A percentile compares a stretch with the other conserved stretches of the same genome.
Evolutionary conservation across 495 filamentous ascomycete species (phyloP).

Genomic region (Neurospora africana): DNA sequence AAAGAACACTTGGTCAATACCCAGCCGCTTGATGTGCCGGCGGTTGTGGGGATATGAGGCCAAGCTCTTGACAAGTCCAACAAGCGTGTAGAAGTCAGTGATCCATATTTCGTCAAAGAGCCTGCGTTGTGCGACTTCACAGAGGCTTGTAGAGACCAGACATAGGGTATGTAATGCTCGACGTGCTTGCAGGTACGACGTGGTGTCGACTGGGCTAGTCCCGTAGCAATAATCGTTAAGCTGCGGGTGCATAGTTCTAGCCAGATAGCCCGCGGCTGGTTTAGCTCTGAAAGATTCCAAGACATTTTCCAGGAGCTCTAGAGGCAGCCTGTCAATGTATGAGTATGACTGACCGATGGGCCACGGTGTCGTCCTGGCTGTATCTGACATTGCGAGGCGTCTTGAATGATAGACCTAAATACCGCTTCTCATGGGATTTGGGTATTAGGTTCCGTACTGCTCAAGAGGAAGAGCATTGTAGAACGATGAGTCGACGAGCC

Average conservation of each 20-base stretch:
- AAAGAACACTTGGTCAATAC: not conserved
- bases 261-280: not conserved
- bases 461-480: no score
- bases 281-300: not conserved
- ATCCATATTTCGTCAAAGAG: not conserved
- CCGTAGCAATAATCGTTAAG: not conserved
- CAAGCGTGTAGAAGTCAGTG: not conserved
- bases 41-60: not conserved
- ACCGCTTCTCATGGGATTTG: no score
- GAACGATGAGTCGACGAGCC: no score
- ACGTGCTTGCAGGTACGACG: not conserved
- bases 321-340: not conserved
- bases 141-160: not conserved
- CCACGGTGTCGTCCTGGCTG: not conserved
- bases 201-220: not conserved
- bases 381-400: not conserved
- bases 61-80: not conserved
- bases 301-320: not conserved
- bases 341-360: not conserved
- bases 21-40: rapidly evolving
- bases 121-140: not conserved
- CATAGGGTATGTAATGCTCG: not conserved
- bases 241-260: rapidly evolving
- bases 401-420: no score
- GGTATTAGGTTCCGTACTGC: no score